Conservation (phyloP, 371 early-diverging fungal genomes). For the Mucor velutinosus region DNA sequence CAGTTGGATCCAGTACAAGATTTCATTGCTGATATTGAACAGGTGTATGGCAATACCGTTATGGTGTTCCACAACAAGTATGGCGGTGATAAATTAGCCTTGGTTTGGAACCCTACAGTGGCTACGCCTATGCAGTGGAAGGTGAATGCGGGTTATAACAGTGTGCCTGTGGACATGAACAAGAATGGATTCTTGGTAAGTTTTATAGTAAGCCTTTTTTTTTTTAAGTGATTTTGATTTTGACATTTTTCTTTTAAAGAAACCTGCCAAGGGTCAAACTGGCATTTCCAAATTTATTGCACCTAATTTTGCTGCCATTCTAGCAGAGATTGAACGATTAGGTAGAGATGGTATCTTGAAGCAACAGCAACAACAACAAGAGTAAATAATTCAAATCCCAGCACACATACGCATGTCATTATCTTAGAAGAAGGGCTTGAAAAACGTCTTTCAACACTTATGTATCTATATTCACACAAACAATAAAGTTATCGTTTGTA, state of each 20-base stretch:
- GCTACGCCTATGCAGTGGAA: conserved; percentile 67
- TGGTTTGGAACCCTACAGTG: conserved; percentile 68
- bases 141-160: conserved; percentile 65
- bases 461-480: not conserved
- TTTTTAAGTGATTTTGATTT: not conserved
- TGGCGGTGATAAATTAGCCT: conserved; percentile 76
- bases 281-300: conserved; percentile 54
- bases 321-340: conserved; percentile 66
- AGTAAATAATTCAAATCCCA: not conserved
- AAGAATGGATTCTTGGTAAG: conserved; percentile 57
- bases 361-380: conserved; percentile 5
- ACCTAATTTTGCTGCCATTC: conserved; percentile 70
- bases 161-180: conserved; percentile 58
- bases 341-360: conserved; percentile 10
- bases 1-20: conserved; percentile 69
- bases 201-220: not conserved
- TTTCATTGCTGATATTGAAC: conserved; percentile 65
- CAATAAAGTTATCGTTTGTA: not conserved
- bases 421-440: not conserved
- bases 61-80: conserved; percentile 76
- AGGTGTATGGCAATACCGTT: conserved; percentile 53
- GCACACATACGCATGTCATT: not conserved
- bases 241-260: conserved; percentile 20
- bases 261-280: conserved; percentile 43
- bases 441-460: not conserved